Conservation (phyloP, 257 asterid species). For the Plectranthus barbatus region DNA sequence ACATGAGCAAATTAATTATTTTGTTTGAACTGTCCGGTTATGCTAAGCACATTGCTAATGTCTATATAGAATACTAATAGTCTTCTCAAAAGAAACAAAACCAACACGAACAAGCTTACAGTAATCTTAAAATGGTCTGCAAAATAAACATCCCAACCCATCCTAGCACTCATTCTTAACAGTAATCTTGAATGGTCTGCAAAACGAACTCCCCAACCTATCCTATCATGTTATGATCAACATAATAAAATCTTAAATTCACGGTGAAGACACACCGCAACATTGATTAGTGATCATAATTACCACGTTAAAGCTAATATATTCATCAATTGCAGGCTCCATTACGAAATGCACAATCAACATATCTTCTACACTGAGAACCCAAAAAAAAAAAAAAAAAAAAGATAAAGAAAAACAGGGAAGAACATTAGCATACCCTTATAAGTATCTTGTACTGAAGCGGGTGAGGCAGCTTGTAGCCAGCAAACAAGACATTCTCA, state of each 20-base stretch:
- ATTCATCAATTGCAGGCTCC: background rate
- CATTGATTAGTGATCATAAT: background rate
- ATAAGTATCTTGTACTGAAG: constrained; percentile 84
- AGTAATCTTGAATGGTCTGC: background rate
- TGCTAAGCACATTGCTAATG: background rate
- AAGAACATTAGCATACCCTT: constrained; percentile 49
- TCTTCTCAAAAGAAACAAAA: background rate
- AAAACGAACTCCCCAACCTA: background rate
- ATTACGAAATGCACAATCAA: background rate
- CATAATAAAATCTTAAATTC: background rate
- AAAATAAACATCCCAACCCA: background rate
- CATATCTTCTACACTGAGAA: background rate
- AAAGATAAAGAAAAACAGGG: background rate
- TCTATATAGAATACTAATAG: background rate
- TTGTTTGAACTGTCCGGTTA: background rate
- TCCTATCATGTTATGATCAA: background rate
- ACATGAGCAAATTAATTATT: background rate
- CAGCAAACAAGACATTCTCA: constrained; percentile 74
- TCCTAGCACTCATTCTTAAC: background rate
- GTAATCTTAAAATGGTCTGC: background rate
- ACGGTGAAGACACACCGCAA: background rate
- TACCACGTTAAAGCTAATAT: background rate
- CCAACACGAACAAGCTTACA: background rate
- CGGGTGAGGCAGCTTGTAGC: constrained; percentile 97
- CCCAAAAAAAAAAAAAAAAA: background rate